Conservation (phyloP, 768 basidiomycete species). For the Trametes cubensis region DNA sequence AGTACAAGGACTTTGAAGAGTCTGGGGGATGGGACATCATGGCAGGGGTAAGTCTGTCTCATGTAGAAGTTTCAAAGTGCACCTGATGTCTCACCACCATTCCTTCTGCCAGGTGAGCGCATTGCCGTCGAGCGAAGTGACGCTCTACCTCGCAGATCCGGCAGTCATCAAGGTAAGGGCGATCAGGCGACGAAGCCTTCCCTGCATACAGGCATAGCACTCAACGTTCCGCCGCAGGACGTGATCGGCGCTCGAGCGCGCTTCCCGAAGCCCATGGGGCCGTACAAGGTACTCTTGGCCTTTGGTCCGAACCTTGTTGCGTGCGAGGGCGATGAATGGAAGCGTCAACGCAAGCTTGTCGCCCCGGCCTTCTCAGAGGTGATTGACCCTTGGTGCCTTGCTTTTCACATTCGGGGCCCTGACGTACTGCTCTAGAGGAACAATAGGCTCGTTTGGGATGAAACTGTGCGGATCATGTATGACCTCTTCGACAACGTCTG, state of each 20-base stretch:
- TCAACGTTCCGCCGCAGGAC: constrained; percentile 41
- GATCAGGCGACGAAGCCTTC: background rate
- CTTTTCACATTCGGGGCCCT: background rate
- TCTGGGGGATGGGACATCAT: constrained; percentile 29
- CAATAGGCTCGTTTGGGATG: constrained; percentile 42
- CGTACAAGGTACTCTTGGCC: constrained; percentile 48
- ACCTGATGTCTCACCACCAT: background rate
- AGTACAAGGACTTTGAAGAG: constrained; percentile 28
- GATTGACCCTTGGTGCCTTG: background rate
- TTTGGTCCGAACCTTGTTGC: constrained; percentile 65
- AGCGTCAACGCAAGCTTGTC: constrained; percentile 60
- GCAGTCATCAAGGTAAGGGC: constrained; percentile 18
- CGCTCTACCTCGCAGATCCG: constrained; percentile 24
- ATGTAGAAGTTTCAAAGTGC: background rate
- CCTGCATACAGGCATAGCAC: background rate
- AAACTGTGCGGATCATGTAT: constrained; percentile 34
- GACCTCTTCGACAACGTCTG: constrained; percentile 47
- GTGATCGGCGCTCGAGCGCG: constrained; percentile 47
- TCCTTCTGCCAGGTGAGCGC: constrained; percentile 12
- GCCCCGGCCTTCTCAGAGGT: constrained; percentile 68
- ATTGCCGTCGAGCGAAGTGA: constrained; percentile 7
- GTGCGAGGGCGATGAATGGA: constrained; percentile 67
- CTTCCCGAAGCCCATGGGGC: constrained; percentile 57
- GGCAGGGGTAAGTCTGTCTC: constrained; percentile 26
- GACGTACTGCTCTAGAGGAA: constrained; percentile 29